Evolutionary conservation across 106 monocot genomes (phyloP).

Genomic region (Dioscorea dumetorum): DNA sequence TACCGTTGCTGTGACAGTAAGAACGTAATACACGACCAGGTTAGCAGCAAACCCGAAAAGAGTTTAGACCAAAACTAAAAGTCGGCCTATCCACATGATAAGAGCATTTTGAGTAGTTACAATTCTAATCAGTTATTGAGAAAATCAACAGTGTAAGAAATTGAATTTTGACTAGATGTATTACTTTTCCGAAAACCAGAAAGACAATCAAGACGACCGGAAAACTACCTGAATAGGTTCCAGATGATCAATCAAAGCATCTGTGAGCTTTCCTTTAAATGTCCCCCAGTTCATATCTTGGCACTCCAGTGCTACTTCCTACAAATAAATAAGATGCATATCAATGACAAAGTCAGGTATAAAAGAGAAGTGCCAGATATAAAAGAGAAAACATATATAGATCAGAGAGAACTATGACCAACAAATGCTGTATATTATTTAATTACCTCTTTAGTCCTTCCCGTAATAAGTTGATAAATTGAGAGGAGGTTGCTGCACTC

Average conservation of each 20-base stretch:
- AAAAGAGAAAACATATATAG: neutral
- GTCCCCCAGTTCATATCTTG: slow-evolving; percentile 87
- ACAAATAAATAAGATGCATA: neutral
- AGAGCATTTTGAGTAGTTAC: neutral
- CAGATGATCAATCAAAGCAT: slow-evolving; percentile 75
- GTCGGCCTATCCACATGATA: neutral
- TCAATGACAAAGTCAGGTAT: neutral
- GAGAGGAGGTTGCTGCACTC: slow-evolving; percentile 96
- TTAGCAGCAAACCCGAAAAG: too few species aligned
- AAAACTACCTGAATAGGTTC: slow-evolving; percentile 71
- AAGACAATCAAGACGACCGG: neutral
- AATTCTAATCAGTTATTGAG: neutral
- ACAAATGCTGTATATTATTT: neutral
- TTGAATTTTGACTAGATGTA: neutral
- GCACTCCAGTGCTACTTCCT: slow-evolving; percentile 87
- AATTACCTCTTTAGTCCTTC: slow-evolving; percentile 71
- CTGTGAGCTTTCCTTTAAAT: slow-evolving; percentile 71
- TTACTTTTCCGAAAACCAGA: neutral
- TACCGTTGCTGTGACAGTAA: slow-evolving; percentile 43
- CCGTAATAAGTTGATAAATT: slow-evolving; percentile 81
- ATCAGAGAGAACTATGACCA: neutral
- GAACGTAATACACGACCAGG: neutral
- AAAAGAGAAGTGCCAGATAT: neutral
- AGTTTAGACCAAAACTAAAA: too few species aligned
- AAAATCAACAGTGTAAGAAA: too few species aligned